These are phyloP conservation scores for Xylaria sp. DNA, from an alignment of 495 filamentous ascomycete species.

Conservation along the genomic window DNA sequence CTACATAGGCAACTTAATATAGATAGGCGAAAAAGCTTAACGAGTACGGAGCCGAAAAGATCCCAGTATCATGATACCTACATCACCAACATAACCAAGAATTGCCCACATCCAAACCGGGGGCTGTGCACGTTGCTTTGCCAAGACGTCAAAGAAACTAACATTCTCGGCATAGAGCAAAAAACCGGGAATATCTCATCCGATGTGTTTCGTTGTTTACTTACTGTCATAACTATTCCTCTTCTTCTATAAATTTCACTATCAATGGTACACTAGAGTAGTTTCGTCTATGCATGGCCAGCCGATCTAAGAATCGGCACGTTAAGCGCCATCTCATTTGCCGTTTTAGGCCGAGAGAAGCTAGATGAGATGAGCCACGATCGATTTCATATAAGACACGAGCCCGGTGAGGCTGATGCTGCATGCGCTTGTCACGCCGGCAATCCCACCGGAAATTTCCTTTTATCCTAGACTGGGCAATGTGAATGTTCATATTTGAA, in stretches of 20 bases:
- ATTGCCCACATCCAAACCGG: background rate
- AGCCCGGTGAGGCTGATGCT: background rate
- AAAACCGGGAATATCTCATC: background rate
- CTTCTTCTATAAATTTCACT: background rate
- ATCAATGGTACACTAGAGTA: background rate
- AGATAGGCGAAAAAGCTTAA: background rate
- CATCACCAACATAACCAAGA: background rate
- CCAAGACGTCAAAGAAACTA: background rate
- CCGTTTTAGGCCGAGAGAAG: slow-evolving; percentile 7
- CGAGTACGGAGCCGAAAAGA: background rate
- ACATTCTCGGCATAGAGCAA: background rate
- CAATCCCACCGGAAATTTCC: slow-evolving; percentile 3
- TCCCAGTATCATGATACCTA: background rate
- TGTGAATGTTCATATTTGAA: background rate
- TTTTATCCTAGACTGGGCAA: background rate
- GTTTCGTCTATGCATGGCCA: background rate
- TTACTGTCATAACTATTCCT: background rate
- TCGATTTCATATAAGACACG: background rate
- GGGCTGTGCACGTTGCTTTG: slow-evolving; percentile 7
- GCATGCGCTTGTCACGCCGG: background rate
- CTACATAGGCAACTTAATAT: slow-evolving; percentile 2
- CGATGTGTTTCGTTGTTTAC: slow-evolving; percentile 1
- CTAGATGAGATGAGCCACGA: background rate
- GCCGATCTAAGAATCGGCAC: background rate
- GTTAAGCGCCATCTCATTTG: slow-evolving; percentile 5